A percentile compares a stretch with the other conserved stretches of the same genome.
Conservation (phyloP, 805 yeast genomes). For the Ogataea henricii region DNA sequence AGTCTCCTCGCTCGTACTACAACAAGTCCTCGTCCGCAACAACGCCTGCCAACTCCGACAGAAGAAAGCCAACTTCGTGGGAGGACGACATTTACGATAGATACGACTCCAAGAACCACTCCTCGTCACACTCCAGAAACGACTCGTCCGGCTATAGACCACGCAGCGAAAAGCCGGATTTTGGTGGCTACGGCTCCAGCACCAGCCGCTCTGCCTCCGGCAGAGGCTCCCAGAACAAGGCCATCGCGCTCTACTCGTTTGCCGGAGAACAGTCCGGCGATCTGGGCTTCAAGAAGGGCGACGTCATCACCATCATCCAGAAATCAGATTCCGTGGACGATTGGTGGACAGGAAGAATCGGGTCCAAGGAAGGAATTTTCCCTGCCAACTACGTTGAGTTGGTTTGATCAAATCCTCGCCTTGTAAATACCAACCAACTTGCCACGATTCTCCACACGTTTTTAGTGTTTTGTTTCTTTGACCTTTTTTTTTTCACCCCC, state of each 20-base stretch:
- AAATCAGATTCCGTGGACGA: constrained; percentile 88
- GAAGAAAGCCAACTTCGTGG: constrained; percentile 54
- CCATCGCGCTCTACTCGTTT: constrained; percentile 85
- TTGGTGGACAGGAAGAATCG: constrained; percentile 97
- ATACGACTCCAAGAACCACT: constrained; percentile 30
- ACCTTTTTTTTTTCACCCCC: too few species aligned
- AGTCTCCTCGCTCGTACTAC: constrained; percentile 35
- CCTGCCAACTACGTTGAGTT: constrained; percentile 96
- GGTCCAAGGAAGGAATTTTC: constrained; percentile 86
- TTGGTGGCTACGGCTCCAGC: constrained; percentile 35
- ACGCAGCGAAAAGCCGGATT: constrained; percentile 35
- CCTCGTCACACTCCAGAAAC: constrained; percentile 17
- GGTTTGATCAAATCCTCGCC: constrained; percentile 38
- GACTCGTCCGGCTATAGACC: constrained; percentile 37
- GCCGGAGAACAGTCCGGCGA: constrained; percentile 95
- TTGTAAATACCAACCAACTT: background rate
- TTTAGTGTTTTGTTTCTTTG: background rate
- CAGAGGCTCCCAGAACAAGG: constrained; percentile 57
- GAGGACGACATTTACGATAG: constrained; percentile 85
- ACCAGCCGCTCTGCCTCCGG: constrained; percentile 32
- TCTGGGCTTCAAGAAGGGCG: constrained; percentile 91
- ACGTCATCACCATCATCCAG: constrained; percentile 81
- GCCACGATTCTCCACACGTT: background rate
- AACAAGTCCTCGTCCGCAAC: constrained; percentile 21
- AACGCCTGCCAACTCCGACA: constrained; percentile 14